Base-by-base conservation (phyloP, 345 rosid genomes). In the Sisymbrium altissimum region DNA sequence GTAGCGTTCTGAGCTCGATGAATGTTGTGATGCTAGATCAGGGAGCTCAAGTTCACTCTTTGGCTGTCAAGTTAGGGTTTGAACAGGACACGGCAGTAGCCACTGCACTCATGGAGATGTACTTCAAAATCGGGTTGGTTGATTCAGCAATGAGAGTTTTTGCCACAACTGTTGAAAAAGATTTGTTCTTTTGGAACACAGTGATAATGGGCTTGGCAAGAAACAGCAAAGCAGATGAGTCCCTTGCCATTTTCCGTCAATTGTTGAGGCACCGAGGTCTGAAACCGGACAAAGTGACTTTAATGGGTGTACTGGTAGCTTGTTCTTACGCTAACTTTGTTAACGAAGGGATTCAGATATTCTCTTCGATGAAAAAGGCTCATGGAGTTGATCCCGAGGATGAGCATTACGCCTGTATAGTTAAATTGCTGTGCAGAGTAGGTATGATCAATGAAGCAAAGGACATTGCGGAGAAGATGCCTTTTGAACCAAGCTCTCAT, bases 131-230 rank as follows among this genome's bases (percentile, higher is more conserved):
- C 45, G 94, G 96, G 27, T 73, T 73, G 27, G 71, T 87, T 67
- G 82, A 80, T 69, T 61, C 76, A 65, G 84, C 91, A 17, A 72
- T 77, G 77, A 40, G 70, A 69, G 79, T 88, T 46, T 92, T 84
- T 73, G 64, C 65, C 39, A 59, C 68, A 21, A 82, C 85, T 74
- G 70, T 58, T 52, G 64, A 4, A 15, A 86, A 74, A 68, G 94
- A 92, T 80, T 62, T 89, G 76, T 79, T 88, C 64, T 81, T 84
- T 30, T 92, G 92, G 91, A 89, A 92, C 82, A 78, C 86, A 41
- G 67, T 88, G 75, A 86, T 90, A 17, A 69, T 74, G 81, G 93
- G 90, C 14, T 81, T 92, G 59, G 72, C 87, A 7, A 78, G 69
- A 44, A 83, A 87, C 60, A 77, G 84, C 40, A 86, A 80, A 76